These are phyloP conservation scores for Diplodia sapinea DNA, from an alignment of 2,329 filamentous ascomycete species.

Conservation along the genomic window DNA sequence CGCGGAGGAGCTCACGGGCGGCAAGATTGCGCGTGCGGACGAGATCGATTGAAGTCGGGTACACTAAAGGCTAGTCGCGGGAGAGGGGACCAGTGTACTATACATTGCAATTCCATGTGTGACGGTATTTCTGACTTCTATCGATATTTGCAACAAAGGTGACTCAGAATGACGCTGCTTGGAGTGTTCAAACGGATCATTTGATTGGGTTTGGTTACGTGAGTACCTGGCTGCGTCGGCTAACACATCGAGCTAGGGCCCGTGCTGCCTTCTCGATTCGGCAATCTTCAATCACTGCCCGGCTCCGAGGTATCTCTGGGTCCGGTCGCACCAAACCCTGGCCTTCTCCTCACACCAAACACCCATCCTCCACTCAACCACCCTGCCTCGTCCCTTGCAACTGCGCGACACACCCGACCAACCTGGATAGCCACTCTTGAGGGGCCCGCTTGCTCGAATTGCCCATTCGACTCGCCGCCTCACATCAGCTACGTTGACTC, in stretches of 20 bases:
- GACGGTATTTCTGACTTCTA: neutral
- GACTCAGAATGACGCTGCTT: neutral
- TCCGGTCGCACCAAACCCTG: no score
- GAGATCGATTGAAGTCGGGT: neutral
- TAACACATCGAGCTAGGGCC: no score
- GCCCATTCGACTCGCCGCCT: neutral
- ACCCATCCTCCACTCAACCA: neutral
- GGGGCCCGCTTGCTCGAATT: no score
- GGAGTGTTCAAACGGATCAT: neutral
- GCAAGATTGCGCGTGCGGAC: conserved; percentile 46
- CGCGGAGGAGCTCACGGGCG: conserved; percentile 70
- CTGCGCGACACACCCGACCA: no score
- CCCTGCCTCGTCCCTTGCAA: neutral
- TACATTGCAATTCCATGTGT: neutral
- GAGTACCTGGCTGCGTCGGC: neutral
- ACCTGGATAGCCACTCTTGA: neutral
- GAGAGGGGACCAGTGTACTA: neutral
- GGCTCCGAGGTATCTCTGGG: neutral
- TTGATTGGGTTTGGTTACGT: no score
- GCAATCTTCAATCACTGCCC: neutral
- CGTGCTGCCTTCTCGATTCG: neutral
- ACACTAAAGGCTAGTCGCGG: neutral
- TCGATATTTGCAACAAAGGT: neutral
- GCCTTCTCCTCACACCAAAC: neutral
- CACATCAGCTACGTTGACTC: neutral